Conservation (phyloP, 2,329 filamentous ascomycete species). For the Cryphonectria radicalis region DNA sequence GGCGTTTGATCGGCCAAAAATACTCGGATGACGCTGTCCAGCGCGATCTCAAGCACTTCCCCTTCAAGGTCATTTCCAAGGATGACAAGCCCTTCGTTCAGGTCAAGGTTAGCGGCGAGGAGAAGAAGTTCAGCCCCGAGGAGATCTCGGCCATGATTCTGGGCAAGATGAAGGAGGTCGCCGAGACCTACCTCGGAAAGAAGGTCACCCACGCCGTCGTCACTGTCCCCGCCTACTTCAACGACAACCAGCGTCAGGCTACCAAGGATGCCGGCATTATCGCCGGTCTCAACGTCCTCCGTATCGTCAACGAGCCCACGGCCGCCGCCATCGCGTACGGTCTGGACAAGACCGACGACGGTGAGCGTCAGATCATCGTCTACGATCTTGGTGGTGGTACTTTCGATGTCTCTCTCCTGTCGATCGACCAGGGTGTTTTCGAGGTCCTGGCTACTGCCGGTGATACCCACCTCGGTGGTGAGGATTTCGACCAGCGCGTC, state of each 20-base stretch:
- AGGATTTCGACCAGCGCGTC: slow-evolving; percentile 98
- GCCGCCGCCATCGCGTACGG: slow-evolving; percentile 95
- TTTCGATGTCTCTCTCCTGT: slow-evolving; percentile 91
- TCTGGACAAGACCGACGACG: slow-evolving; percentile 80
- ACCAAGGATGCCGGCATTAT: slow-evolving; percentile 95
- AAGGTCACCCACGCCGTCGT: slow-evolving; percentile 88
- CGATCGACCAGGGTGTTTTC: slow-evolving; percentile 89
- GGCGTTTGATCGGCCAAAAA: slow-evolving; percentile 85
- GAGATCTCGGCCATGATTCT: slow-evolving; percentile 82
- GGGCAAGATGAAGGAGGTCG: slow-evolving; percentile 83
- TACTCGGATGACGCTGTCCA: slow-evolving; percentile 85
- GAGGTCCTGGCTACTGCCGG: slow-evolving; percentile 93
- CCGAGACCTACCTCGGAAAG: slow-evolving; percentile 79
- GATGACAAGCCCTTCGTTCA: slow-evolving; percentile 86
- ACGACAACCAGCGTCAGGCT: slow-evolving; percentile 95
- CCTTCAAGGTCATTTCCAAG: slow-evolving; percentile 91
- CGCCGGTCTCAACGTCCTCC: slow-evolving; percentile 91
- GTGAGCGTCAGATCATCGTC: slow-evolving; percentile 87
- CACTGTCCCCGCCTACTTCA: slow-evolving; percentile 97
- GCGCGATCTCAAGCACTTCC: slow-evolving; percentile 96
- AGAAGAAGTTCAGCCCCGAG: slow-evolving; percentile 79
- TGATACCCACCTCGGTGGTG: slow-evolving; percentile 97
- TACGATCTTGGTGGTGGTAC: slow-evolving; percentile 95
- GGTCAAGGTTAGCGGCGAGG: slow-evolving; percentile 67
- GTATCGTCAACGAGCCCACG: slow-evolving; percentile 96